These are phyloP conservation scores for Gossypium davidsonii DNA, from an alignment of 441 rosid genomes.

Conservation along the genomic window DNA sequence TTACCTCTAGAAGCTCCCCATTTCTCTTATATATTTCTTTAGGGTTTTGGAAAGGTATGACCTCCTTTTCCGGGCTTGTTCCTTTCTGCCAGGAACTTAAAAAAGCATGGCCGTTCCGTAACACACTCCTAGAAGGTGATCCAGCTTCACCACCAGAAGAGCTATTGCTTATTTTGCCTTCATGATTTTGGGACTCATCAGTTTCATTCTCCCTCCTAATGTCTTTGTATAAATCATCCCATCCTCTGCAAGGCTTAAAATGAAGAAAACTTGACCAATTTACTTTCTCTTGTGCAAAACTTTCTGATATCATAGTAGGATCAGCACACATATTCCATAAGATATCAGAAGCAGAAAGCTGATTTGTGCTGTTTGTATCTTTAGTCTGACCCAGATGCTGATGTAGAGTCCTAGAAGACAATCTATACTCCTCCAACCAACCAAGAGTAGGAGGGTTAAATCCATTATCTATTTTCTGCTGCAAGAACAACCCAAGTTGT, in stretches of 20 bases:
- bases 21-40: conserved; percentile 71
- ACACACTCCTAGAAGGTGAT: conserved; percentile 33
- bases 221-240: conserved; percentile 50
- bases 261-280: conserved; percentile 39
- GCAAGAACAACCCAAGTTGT: conserved; percentile 44
- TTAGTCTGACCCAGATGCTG: conserved; percentile 26
- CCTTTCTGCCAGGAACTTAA: conserved; percentile 57
- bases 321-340: conserved; percentile 73
- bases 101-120: conserved; percentile 35
- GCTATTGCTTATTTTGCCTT: conserved; percentile 28
- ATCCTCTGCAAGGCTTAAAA: conserved; percentile 38
- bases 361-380: conserved; percentile 34
- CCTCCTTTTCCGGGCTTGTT: conserved; percentile 33
- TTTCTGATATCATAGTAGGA: conserved; percentile 52
- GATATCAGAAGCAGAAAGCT: conserved; percentile 34
- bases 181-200: conserved; percentile 30
- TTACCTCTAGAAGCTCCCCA: conserved; percentile 92
- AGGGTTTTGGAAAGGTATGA: conserved; percentile 47
- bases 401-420: conserved; percentile 36
- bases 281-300: conserved; percentile 52
- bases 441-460: conserved; percentile 40
- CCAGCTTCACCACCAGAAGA: conserved; percentile 32
- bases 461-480: conserved; percentile 52
- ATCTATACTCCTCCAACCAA: conserved; percentile 56
- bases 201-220: conserved; percentile 32